Conservation (phyloP, 1,139 yeast species). For the Hansenula lynferdii region DNA sequence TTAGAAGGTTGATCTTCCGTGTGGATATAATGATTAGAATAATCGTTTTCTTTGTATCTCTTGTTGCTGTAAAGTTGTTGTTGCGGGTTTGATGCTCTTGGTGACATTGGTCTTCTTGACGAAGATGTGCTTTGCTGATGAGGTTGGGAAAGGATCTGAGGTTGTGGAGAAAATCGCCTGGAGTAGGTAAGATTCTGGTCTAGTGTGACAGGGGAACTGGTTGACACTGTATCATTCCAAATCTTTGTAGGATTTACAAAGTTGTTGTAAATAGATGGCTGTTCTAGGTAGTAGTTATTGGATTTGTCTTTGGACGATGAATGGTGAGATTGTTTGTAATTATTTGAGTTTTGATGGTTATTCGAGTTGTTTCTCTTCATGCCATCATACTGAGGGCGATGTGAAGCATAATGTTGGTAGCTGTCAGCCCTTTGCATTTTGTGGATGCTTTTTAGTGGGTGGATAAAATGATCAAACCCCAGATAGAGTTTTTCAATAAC, state of each 20-base stretch:
- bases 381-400: too few relatives aligned
- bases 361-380: too few relatives aligned
- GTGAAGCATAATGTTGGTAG: too few relatives aligned
- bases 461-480: too few relatives aligned
- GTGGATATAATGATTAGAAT: conserved; percentile 63
- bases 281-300: not conserved
- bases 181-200: not conserved
- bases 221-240: conserved; percentile 3
- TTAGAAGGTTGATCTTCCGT: conserved; percentile 56
- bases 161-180: not conserved
- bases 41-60: conserved; percentile 45
- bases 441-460: too few relatives aligned
- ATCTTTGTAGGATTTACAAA: not conserved
- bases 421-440: too few relatives aligned
- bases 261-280: not conserved
- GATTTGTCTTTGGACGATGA: too few relatives aligned
- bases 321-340: not conserved
- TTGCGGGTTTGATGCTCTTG: not conserved
- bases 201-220: conserved; percentile 5
- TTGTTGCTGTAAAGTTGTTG: not conserved
- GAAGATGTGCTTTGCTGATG: not conserved
- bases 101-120: not conserved
- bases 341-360: not conserved
- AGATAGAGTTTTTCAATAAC: too few relatives aligned
- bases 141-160: not conserved